These are phyloP conservation scores for Botryobasidium botryosum DNA, from an alignment of 768 basidiomycete species.

Conservation along the genomic window DNA sequence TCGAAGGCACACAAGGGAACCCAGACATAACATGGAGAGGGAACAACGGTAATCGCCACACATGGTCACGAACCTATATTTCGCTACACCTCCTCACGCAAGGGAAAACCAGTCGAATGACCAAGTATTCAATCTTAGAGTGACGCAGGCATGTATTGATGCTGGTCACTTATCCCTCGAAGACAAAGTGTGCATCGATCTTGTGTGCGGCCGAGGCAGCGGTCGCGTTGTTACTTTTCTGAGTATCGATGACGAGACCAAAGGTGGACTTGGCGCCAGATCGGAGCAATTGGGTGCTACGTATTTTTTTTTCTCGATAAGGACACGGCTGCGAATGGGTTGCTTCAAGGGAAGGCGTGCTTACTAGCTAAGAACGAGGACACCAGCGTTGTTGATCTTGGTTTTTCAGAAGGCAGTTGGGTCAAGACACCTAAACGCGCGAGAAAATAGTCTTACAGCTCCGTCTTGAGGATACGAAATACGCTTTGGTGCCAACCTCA, in stretches of 20 bases:
- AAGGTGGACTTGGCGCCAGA: constrained; percentile 86
- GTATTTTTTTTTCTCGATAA: not conserved
- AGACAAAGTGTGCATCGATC: constrained; percentile 59
- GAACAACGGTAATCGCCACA: too few species aligned
- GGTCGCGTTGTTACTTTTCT: constrained; percentile 66
- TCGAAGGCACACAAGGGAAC: too few species aligned
- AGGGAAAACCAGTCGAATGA: too few species aligned
- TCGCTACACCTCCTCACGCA: too few species aligned
- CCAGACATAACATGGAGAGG: too few species aligned
- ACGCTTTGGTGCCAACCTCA: constrained; percentile 94
- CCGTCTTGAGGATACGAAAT: constrained; percentile 22
- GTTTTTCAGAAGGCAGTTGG: constrained; percentile 87
- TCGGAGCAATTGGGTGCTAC: constrained; percentile 19
- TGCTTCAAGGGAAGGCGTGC: constrained; percentile 8
- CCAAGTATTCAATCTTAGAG: too few species aligned
- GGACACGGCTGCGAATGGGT: constrained; percentile 1
- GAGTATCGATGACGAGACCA: constrained; percentile 90
- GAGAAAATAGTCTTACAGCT: too few species aligned
- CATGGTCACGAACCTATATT: too few species aligned
- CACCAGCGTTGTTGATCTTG: constrained; percentile 94
- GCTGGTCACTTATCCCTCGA: constrained; percentile 41
- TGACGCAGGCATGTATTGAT: too few species aligned
- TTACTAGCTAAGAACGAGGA: constrained; percentile 42
- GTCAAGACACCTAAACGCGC: constrained; percentile 50
- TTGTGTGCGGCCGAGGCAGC: constrained; percentile 49